phyloP scores from a whole-genome alignment of 345 rosid species.

The Raphanus sativus region DNA sequence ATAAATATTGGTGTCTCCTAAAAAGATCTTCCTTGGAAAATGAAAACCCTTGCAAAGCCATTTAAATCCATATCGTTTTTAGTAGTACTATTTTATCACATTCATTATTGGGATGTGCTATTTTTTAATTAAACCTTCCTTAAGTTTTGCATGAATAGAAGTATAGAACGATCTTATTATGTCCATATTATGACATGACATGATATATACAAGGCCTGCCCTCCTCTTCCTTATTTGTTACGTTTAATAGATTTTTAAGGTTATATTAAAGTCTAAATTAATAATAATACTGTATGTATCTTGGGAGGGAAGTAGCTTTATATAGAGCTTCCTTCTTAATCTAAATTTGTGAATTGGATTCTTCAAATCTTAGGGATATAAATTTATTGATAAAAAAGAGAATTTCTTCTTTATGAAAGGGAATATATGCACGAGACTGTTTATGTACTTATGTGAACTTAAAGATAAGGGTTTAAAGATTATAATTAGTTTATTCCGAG shows the following conservation, averaged over 20 bases:
- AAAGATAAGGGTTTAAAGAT: conserved; percentile 7
- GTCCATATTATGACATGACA: conserved; percentile 5
- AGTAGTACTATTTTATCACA: background rate
- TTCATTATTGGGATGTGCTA: conserved; percentile 5
- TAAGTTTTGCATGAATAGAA: conserved; percentile 11
- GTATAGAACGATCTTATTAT: background rate
- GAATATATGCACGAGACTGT: conserved; percentile 33
- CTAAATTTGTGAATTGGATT: conserved; percentile 47
- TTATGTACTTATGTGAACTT: conserved; percentile 1
- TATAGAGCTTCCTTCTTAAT: conserved; percentile 37
- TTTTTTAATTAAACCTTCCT: background rate
- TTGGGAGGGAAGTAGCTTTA: conserved; percentile 18
- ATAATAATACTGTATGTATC: conserved; percentile 7
- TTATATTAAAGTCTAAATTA: background rate
- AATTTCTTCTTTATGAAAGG: conserved; percentile 53
- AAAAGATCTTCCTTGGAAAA: conserved; percentile 44
- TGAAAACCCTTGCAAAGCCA: conserved; percentile 33
- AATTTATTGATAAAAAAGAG: conserved; percentile 39
- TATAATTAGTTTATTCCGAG: conserved; percentile 32
- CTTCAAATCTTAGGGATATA: conserved; percentile 38
- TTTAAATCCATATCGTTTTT: conserved; percentile 5
- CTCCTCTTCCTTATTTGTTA: background rate
- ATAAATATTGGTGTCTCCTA: conserved; percentile 15
- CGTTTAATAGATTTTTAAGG: background rate
- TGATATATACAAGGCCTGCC: background rate